Conservation (phyloP, 805 yeast species). For the Debaryomyces tyrocola region DNA sequence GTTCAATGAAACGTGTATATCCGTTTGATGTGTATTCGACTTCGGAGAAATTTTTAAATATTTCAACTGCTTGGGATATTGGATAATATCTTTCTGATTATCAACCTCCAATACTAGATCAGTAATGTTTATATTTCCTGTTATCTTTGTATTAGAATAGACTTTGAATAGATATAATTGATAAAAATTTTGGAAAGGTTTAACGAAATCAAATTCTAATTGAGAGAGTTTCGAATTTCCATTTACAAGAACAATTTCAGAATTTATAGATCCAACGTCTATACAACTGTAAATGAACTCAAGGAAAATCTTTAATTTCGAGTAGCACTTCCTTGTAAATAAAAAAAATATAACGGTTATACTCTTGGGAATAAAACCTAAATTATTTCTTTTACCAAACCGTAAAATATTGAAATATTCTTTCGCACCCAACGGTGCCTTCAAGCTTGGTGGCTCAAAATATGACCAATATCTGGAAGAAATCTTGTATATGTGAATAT, state of each 20-base stretch:
- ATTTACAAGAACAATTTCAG: neutral
- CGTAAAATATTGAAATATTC: neutral
- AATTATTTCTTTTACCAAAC: neutral
- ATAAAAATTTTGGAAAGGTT: neutral
- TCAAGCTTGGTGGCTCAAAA: neutral
- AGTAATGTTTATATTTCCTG: neutral
- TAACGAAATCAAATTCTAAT: neutral
- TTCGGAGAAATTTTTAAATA: neutral
- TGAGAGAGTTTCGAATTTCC: neutral
- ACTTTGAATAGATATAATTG: neutral
- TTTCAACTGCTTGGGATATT: neutral
- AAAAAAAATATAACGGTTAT: neutral
- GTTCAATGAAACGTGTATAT: neutral
- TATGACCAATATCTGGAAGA: neutral
- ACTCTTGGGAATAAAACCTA: neutral
- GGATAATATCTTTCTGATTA: neutral
- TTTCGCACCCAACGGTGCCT: neutral
- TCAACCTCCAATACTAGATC: neutral
- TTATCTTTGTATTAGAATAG: neutral
- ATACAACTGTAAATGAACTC: neutral
- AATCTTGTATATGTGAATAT: neutral
- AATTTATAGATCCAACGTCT: neutral
- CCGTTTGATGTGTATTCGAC: neutral
- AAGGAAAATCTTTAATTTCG: neutral
- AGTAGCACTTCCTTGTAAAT: neutral